phyloP scores from a whole-genome alignment of 1,139 yeast genomes.

The Saccharomycopsis crataegensis region DNA sequence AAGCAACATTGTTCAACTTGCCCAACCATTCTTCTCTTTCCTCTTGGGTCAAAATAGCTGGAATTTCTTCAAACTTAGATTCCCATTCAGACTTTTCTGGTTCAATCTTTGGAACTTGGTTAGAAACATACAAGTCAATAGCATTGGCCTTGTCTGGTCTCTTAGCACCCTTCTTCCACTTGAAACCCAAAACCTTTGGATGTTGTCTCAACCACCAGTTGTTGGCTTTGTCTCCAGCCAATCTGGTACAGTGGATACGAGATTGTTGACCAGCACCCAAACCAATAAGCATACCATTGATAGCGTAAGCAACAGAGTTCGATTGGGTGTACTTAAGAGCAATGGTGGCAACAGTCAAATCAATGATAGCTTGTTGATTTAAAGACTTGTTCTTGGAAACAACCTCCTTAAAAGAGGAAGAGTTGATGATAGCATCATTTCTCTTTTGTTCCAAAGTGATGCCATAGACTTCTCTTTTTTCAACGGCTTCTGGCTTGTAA shows the following conservation, averaged over 20 bases:
- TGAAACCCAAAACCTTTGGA: constrained; percentile 82
- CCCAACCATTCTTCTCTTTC: constrained; percentile 86
- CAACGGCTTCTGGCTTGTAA: constrained; percentile 72
- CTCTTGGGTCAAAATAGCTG: constrained; percentile 70
- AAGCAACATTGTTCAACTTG: constrained; percentile 76
- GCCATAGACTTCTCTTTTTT: constrained; percentile 94
- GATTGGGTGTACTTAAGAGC: constrained; percentile 97
- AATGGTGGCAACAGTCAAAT: constrained; percentile 92
- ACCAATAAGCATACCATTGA: constrained; percentile 98
- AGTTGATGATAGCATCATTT: constrained; percentile 92
- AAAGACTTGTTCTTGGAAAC: constrained; percentile 75
- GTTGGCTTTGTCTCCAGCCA: constrained; percentile 98
- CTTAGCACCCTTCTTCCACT: constrained; percentile 98
- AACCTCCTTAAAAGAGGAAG: constrained; percentile 82
- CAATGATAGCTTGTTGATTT: constrained; percentile 87
- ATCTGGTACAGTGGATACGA: constrained; percentile 96
- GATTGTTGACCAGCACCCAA: constrained; percentile 99
- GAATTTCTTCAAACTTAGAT: constrained; percentile 75
- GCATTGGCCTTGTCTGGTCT: constrained; percentile 99
- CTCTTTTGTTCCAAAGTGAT: constrained; percentile 93
- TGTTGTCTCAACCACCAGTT: constrained; percentile 99
- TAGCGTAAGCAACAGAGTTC: constrained; percentile 96
- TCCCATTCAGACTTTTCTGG: constrained; percentile 93
- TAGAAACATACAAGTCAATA: constrained; percentile 85
- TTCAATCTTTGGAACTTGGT: constrained; percentile 83